Conservation (phyloP, 2,329 filamentous ascomycete genomes). For the Claviceps sp. region DNA sequence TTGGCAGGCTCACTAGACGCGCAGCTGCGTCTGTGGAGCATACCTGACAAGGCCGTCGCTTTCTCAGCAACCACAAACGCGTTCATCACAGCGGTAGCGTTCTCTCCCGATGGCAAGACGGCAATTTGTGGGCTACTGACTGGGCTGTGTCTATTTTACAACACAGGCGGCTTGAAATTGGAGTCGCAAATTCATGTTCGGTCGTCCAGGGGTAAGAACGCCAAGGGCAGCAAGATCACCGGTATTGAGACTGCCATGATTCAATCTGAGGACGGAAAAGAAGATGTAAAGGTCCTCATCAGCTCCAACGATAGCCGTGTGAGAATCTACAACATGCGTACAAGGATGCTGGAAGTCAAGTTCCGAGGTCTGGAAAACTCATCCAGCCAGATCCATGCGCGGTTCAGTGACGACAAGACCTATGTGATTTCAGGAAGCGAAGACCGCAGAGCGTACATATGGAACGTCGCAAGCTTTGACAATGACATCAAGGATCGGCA, state of each 20-base stretch:
- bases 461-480: slow-evolving; percentile 45
- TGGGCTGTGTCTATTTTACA: slow-evolving; percentile 79
- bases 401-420: slow-evolving; percentile 72
- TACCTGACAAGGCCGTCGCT: slow-evolving; percentile 87
- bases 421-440: slow-evolving; percentile 91
- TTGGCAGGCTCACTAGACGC: slow-evolving; percentile 84
- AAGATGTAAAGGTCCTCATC: slow-evolving; percentile 70
- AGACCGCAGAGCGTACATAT: slow-evolving; percentile 80
- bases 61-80: slow-evolving; percentile 66
- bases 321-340: slow-evolving; percentile 74
- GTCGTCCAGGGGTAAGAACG: slow-evolving; percentile 81
- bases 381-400: slow-evolving; percentile 79
- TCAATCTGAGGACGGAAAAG: slow-evolving; percentile 32
- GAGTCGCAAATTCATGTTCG: slow-evolving; percentile 85
- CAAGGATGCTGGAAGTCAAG: slow-evolving; percentile 77
- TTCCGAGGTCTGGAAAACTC: slow-evolving; percentile 85
- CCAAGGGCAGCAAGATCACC: slow-evolving; percentile 94
- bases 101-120: slow-evolving; percentile 81
- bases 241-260: slow-evolving; percentile 66
- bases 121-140: slow-evolving; percentile 80
- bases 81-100: slow-evolving; percentile 86
- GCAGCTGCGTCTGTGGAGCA: slow-evolving; percentile 85
- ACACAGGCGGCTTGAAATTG: slow-evolving; percentile 78
- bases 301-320: slow-evolving; percentile 93
- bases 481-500: slow-evolving; percentile 62